phyloP scores from a whole-genome alignment of 2,329 filamentous ascomycete genomes.

The Cladosporium sp. region DNA sequence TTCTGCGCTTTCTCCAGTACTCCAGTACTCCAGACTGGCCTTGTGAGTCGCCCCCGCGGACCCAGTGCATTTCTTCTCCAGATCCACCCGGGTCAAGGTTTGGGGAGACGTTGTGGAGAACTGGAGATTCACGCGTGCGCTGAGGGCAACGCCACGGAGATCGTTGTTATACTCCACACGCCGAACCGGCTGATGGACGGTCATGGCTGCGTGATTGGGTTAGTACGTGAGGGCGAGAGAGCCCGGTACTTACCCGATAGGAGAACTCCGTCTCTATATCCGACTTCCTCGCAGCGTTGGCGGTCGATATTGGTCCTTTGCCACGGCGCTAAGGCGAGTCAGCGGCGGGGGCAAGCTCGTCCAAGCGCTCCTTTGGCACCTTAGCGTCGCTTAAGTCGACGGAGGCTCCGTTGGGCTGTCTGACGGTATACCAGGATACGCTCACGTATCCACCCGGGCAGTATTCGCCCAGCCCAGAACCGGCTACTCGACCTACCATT shows the following conservation, averaged over 20 bases:
- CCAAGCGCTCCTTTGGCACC: constrained; percentile 2
- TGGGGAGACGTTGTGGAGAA: constrained; percentile 1
- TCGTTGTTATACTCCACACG: neutral
- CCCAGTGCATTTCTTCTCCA: neutral
- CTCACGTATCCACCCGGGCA: constrained; percentile 1
- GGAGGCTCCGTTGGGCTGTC: neutral
- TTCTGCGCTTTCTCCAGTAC: constrained; percentile 10
- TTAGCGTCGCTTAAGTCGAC: constrained; percentile 10
- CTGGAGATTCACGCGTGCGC: neutral
- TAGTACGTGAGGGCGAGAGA: neutral
- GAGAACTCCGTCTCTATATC: constrained; percentile 1
- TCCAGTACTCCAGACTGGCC: constrained; percentile 7
- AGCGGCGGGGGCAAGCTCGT: neutral
- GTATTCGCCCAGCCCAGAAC: constrained; percentile 7
- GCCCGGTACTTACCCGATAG: constrained; percentile 3
- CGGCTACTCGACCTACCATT: neutral
- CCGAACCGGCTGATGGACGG: constrained; percentile 3
- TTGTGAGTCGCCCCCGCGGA: neutral
- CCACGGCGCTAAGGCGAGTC: neutral
- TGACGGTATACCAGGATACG: neutral
- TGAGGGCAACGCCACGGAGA: constrained; percentile 1
- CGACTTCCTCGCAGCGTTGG: neutral
- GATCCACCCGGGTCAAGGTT: constrained; percentile 1
- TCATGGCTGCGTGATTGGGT: neutral
- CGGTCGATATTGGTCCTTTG: neutral